A percentile compares a stretch with the other conserved stretches of the same genome.
Evolutionary conservation across 352 stramenopile species (phyloP).

Genomic region (Phytophthora sansomeana): DNA sequence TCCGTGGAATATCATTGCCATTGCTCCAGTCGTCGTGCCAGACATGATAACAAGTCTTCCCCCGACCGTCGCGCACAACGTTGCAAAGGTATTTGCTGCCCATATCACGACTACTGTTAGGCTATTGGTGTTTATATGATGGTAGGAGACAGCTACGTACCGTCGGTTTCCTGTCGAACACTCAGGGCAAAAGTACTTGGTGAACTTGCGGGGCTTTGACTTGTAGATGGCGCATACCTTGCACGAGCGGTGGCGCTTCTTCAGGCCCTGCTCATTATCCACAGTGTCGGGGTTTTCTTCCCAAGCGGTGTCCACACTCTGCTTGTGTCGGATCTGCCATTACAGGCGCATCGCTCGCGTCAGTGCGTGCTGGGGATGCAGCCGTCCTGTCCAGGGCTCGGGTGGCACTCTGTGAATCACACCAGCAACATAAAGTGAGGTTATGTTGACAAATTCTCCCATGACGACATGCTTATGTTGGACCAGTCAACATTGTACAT

Average conservation of each 20-base stretch:
- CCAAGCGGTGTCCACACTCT: neutral
- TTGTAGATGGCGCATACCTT: conserved; percentile 5
- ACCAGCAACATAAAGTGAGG: conserved; percentile 8
- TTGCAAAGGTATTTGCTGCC: conserved; percentile 13
- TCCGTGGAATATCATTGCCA: neutral
- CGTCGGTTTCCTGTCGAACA: conserved; percentile 3
- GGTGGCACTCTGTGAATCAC: conserved; percentile 4
- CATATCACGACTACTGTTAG: neutral
- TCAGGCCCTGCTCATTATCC: neutral
- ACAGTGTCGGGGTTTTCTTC: conserved; percentile 8
- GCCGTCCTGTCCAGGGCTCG: neutral
- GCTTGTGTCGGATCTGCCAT: neutral
- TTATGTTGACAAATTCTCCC: neutral
- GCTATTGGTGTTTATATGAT: neutral
- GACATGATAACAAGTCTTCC: conserved; percentile 2
- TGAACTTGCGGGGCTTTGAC: conserved; percentile 7
- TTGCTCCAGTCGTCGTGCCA: conserved; percentile 12
- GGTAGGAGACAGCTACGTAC: conserved; percentile 1
- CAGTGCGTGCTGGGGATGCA: neutral
- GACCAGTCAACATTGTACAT: conserved; percentile 7
- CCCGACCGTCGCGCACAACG: neutral
- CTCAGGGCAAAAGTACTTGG: conserved; percentile 10
- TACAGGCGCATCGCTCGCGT: neutral
- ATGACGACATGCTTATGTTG: conserved; percentile 1
- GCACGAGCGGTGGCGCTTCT: neutral